Conservation (phyloP, 768 basidiomycete genomes). For the Podaxis rugospora region DNA sequence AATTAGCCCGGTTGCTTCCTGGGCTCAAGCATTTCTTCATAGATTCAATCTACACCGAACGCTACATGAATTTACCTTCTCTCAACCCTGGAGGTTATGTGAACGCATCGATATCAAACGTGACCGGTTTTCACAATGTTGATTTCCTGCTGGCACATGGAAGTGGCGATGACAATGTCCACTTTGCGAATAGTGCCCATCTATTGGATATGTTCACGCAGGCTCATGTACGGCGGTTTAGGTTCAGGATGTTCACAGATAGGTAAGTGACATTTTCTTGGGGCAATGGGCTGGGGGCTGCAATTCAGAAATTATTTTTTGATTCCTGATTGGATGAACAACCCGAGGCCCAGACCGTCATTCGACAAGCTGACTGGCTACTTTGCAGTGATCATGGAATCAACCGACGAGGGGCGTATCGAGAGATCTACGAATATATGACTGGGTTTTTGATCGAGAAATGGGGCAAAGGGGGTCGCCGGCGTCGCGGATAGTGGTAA, state of each 20-base stretch:
- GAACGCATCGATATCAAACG: slow-evolving; percentile 83
- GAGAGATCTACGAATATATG: slow-evolving; percentile 88
- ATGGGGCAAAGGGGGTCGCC: slow-evolving; percentile 82
- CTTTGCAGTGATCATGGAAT: slow-evolving; percentile 76
- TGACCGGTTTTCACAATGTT: slow-evolving; percentile 77
- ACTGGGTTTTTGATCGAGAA: slow-evolving; percentile 82
- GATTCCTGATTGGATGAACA: slow-evolving; percentile 9
- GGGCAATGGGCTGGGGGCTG: not conserved
- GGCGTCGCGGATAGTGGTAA: slow-evolving; percentile 48
- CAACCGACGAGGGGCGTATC: slow-evolving; percentile 63
- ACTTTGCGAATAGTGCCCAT: slow-evolving; percentile 87
- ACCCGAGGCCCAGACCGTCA: slow-evolving; percentile 5
- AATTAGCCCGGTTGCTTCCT: not conserved
- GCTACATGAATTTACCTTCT: slow-evolving; percentile 87
- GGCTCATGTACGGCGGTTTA: slow-evolving; percentile 64
- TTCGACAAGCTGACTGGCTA: slow-evolving; percentile 4
- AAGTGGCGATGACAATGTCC: slow-evolving; percentile 95
- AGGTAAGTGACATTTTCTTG: slow-evolving; percentile 48
- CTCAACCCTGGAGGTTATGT: slow-evolving; percentile 85
- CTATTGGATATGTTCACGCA: slow-evolving; percentile 90
- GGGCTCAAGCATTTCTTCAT: not conserved
- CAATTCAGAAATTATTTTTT: not conserved
- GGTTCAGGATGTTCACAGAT: slow-evolving; percentile 97
- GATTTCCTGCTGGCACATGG: slow-evolving; percentile 89
- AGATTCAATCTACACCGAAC: slow-evolving; percentile 97